phyloP scores from a whole-genome alignment of 2,329 filamentous ascomycete genomes.

The Stachybotrys chartarum region DNA sequence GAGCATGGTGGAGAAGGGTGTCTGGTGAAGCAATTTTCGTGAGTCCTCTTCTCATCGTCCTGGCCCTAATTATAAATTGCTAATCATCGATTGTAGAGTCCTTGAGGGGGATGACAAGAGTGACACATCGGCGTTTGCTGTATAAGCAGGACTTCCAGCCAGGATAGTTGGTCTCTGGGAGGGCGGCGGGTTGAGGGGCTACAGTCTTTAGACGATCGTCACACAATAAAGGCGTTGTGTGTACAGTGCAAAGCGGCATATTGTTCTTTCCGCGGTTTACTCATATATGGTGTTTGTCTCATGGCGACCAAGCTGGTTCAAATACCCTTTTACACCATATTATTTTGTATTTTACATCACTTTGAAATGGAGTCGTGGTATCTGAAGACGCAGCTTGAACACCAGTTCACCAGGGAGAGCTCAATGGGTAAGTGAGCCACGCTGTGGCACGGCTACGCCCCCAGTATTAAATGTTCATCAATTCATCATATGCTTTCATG shows the following conservation, averaged over 20 bases:
- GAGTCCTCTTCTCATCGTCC: constrained; percentile 32
- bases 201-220: not conserved
- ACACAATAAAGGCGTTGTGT: not conserved
- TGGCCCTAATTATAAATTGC: not conserved
- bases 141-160: constrained; percentile 5
- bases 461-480: not conserved
- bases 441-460: not conserved
- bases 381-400: too few species aligned
- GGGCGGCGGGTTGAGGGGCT: too few species aligned
- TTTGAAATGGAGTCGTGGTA: not conserved
- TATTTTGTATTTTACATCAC: not conserved
- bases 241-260: not conserved
- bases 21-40: constrained; percentile 89
- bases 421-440: not conserved
- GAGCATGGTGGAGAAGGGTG: constrained; percentile 91
- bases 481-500: not conserved
- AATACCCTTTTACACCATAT: constrained; percentile 7
- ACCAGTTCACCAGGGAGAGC: too few species aligned
- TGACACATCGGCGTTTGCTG: constrained; percentile 39
- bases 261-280: not conserved
- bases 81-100: constrained; percentile 27
- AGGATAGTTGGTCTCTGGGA: too few species aligned
- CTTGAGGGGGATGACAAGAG: constrained; percentile 49
- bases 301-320: not conserved
- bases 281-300: not conserved